Conservation (phyloP, 495 filamentous ascomycete species). For the Xylaria acuta region DNA sequence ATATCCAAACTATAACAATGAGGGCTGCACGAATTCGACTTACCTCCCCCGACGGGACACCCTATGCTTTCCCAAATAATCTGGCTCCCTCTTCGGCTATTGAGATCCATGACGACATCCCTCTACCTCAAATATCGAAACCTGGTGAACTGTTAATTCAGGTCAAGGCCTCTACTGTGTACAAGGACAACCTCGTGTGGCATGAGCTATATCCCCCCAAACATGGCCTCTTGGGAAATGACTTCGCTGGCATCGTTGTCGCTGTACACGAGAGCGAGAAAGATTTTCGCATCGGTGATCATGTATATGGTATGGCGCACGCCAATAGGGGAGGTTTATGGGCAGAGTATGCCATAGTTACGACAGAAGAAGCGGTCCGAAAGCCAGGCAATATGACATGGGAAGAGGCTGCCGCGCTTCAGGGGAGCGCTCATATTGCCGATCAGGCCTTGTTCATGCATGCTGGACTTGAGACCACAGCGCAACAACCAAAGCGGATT, state of each 20-base stretch:
- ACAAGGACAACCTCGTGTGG: slow-evolving; percentile 3
- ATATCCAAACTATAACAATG: background rate
- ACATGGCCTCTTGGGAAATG: background rate
- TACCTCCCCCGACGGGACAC: background rate
- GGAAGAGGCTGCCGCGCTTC: background rate
- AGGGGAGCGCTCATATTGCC: background rate
- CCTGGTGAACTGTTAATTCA: slow-evolving; percentile 2
- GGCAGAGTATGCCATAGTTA: slow-evolving; percentile 8
- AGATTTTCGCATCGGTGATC: slow-evolving; percentile 1
- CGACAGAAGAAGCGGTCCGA: background rate
- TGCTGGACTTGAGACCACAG: background rate
- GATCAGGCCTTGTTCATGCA: slow-evolving; percentile 4
- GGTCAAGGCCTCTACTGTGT: background rate
- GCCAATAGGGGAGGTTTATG: background rate
- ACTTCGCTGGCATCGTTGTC: background rate
- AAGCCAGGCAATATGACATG: background rate
- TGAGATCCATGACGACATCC: slow-evolving; percentile 1
- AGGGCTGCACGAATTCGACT: background rate
- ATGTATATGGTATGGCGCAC: background rate
- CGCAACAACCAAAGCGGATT: background rate
- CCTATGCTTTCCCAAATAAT: background rate
- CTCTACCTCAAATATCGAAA: background rate
- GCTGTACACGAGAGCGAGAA: background rate
- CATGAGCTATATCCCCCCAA: background rate
- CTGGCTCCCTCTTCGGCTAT: background rate